Evolutionary conservation across 257 asterid genomes (phyloP).

Genomic region (Mitragyna speciosa): DNA sequence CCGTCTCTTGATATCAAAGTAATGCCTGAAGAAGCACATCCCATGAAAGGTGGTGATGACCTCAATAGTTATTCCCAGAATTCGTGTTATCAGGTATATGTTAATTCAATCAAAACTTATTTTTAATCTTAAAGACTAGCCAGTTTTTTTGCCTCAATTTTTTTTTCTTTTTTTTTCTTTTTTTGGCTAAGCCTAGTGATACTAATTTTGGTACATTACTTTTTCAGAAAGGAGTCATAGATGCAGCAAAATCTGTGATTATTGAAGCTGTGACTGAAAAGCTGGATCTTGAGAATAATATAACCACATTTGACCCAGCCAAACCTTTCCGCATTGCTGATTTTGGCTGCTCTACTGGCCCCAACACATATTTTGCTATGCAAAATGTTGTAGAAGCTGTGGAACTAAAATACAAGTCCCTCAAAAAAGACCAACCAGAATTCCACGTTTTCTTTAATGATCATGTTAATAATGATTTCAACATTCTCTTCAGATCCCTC

Average conservation of each 20-base stretch:
- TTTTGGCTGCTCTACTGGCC: slow-evolving; percentile 53
- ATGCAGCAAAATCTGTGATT: slow-evolving; percentile 14
- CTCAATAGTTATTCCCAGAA: slow-evolving; percentile 13
- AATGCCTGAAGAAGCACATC: slow-evolving; percentile 12
- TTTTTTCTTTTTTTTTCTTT: background rate
- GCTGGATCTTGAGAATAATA: slow-evolving; percentile 1
- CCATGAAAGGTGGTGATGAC: slow-evolving; percentile 24
- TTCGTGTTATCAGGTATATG: slow-evolving; percentile 19
- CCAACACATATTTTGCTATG: slow-evolving; percentile 41
- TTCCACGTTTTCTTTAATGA: slow-evolving; percentile 43
- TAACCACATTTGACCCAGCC: background rate
- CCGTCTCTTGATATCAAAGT: background rate
- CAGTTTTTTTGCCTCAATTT: no score
- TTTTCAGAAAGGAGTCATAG: slow-evolving; percentile 20
- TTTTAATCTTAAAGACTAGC: no score
- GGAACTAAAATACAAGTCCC: slow-evolving; percentile 7
- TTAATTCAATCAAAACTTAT: no score
- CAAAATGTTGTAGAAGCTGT: slow-evolving; percentile 36
- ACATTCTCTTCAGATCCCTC: slow-evolving; percentile 36
- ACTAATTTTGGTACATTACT: background rate
- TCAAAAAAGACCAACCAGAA: slow-evolving; percentile 5
- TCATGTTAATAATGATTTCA: slow-evolving; percentile 42
- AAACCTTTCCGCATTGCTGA: slow-evolving; percentile 34
- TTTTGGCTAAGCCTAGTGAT: no score
- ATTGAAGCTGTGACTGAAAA: slow-evolving; percentile 11